Conservation (phyloP, 352 stramenopile genomes). For the Phytophthora foliorum region DNA sequence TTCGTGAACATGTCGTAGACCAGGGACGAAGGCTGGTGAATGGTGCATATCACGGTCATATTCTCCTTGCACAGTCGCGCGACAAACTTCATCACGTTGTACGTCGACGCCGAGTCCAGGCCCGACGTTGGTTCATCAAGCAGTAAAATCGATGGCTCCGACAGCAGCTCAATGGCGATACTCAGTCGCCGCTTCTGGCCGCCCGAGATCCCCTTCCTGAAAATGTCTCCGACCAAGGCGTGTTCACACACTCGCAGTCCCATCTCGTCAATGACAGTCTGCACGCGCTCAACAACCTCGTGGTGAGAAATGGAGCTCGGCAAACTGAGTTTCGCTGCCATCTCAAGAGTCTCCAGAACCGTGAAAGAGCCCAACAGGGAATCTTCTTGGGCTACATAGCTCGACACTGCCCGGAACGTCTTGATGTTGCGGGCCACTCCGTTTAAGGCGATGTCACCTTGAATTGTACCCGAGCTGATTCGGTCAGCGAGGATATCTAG, state of each 20-base stretch:
- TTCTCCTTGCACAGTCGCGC: slow-evolving; percentile 55
- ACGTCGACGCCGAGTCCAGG: slow-evolving; percentile 90
- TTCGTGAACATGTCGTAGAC: slow-evolving; percentile 74
- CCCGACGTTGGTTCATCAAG: slow-evolving; percentile 95
- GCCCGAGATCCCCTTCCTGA: slow-evolving; percentile 86
- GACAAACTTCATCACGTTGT: slow-evolving; percentile 88
- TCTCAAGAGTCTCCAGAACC: slow-evolving; percentile 70
- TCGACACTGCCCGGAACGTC: slow-evolving; percentile 52
- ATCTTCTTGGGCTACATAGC: slow-evolving; percentile 68
- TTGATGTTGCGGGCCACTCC: slow-evolving; percentile 41
- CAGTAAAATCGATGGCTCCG: slow-evolving; percentile 94
- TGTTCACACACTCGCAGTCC: slow-evolving; percentile 57
- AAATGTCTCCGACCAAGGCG: slow-evolving; percentile 83
- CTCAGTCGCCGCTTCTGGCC: slow-evolving; percentile 93
- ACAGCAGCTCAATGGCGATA: slow-evolving; percentile 94
- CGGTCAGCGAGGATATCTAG: slow-evolving; percentile 73
- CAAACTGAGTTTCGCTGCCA: slow-evolving; percentile 63
- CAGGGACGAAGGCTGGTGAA: slow-evolving; percentile 83
- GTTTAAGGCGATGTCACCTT: slow-evolving; percentile 60
- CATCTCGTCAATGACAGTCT: slow-evolving; percentile 73
- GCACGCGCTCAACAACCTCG: slow-evolving; percentile 53
- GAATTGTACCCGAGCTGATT: slow-evolving; percentile 40
- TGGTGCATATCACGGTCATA: slow-evolving; percentile 89
- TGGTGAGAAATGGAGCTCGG: slow-evolving; percentile 43
- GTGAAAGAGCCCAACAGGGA: slow-evolving; percentile 72